Evolutionary conservation across 2,329 filamentous ascomycete species (phyloP).

Genomic region (Xylariales sp.): DNA sequence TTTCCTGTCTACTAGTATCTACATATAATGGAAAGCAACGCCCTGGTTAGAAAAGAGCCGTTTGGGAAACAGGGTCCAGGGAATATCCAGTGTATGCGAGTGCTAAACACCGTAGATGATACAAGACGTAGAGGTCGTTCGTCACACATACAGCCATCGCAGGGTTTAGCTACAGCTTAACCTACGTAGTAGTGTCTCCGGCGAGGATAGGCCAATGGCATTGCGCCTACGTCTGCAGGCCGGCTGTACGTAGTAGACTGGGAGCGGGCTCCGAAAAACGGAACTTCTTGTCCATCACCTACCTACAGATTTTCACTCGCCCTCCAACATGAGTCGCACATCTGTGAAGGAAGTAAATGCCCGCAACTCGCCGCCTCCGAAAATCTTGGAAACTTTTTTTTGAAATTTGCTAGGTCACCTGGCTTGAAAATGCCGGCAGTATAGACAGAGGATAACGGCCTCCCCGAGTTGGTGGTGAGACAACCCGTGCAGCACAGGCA

Average conservation of each 20-base stretch:
- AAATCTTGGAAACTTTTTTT: background rate
- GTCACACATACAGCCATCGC: background rate
- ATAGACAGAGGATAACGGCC: background rate
- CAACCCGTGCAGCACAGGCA: background rate
- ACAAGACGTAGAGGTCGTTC: background rate
- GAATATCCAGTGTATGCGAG: slow-evolving; percentile 7
- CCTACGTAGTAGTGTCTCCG: too few species aligned
- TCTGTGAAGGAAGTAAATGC: slow-evolving; percentile 13
- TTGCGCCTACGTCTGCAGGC: background rate
- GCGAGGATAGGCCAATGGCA: slow-evolving; percentile 5
- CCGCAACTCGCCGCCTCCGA: slow-evolving; percentile 26
- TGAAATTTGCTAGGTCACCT: slow-evolving; percentile 26
- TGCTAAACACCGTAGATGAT: background rate
- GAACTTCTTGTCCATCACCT: slow-evolving; percentile 20
- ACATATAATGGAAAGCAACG: slow-evolving; percentile 13
- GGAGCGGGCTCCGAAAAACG: slow-evolving; percentile 29
- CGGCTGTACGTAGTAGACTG: background rate
- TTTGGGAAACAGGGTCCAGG: background rate
- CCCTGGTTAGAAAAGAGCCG: background rate
- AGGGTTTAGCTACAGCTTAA: slow-evolving; percentile 16
- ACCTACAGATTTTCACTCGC: slow-evolving; percentile 5
- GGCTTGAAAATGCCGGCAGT: background rate
- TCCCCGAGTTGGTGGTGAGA: slow-evolving; percentile 1
- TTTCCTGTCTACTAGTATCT: slow-evolving; percentile 7
- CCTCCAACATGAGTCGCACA: slow-evolving; percentile 27